Conservation (phyloP, 768 basidiomycete species). For the Auricularia sp. region DNA sequence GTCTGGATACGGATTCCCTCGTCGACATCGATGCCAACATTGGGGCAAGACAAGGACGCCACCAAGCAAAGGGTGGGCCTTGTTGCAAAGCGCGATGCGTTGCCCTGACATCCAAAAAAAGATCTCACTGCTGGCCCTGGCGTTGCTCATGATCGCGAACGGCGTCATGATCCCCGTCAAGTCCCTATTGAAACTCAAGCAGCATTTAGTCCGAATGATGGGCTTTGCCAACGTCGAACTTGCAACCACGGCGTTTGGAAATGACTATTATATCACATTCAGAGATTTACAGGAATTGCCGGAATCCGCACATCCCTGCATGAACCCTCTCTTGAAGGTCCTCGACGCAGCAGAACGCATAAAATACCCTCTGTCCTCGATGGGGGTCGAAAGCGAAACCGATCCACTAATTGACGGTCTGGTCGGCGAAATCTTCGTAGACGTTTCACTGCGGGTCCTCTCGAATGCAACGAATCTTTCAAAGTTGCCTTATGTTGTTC, state of each 20-base stretch:
- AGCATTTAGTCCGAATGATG: conserved; percentile 34
- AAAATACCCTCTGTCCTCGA: conserved; percentile 38
- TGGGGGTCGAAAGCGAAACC: conserved; percentile 35
- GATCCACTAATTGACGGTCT: conserved; percentile 31
- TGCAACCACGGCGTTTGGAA: conserved; percentile 37
- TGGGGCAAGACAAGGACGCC: neutral
- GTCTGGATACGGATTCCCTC: neutral
- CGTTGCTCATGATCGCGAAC: conserved; percentile 55
- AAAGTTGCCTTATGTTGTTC: conserved; percentile 42
- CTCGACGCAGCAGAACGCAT: conserved; percentile 50
- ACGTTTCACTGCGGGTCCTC: conserved; percentile 45
- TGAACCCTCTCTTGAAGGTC: conserved; percentile 46
- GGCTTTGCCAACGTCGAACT: conserved; percentile 47
- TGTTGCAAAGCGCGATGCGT: neutral
- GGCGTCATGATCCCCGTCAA: conserved; percentile 45
- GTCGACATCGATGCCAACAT: neutral
- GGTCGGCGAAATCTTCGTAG: conserved; percentile 55
- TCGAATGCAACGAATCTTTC: conserved; percentile 35
- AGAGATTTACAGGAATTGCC: conserved; percentile 35
- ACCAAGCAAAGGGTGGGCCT: neutral
- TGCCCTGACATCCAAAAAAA: neutral
- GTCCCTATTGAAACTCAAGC: conserved; percentile 52
- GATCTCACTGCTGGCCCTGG: neutral
- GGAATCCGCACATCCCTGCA: conserved; percentile 39
- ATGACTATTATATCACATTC: conserved; percentile 46